Percentiles rank a stretch among this genome's conserved stretches.
Conservation (phyloP, 2,329 filamentous ascomycete species). For the Fusarium xylarioides region DNA sequence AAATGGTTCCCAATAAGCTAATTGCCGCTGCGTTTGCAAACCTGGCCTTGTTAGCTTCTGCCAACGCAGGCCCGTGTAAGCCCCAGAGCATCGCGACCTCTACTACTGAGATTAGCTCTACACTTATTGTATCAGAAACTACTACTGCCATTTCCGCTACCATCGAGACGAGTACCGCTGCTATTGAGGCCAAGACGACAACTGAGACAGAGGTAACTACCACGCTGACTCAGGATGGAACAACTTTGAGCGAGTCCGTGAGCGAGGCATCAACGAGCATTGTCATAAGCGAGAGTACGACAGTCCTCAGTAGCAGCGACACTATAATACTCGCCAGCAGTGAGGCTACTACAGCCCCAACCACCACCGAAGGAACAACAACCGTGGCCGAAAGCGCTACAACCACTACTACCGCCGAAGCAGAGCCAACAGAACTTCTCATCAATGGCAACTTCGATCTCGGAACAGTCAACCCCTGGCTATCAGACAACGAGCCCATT, state of each 20-base stretch:
- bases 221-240: background rate
- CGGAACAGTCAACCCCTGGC: background rate
- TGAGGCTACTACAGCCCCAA: background rate
- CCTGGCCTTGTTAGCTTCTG: background rate
- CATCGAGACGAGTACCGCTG: background rate
- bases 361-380: background rate
- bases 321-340: rapidly evolving
- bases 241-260: background rate
- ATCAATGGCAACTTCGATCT: background rate
- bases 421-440: background rate
- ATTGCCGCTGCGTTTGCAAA: background rate
- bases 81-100: background rate
- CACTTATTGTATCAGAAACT: background rate
- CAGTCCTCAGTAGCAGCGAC: background rate
- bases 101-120: too few species aligned
- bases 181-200: rapidly evolving
- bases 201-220: background rate
- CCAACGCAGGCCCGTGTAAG: background rate
- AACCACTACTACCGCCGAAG: background rate
- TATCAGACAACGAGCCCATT: background rate
- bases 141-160: background rate
- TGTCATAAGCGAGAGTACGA: rapidly evolving
- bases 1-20: background rate
- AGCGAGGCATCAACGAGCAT: background rate
- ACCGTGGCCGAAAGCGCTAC: background rate